phyloP scores from a whole-genome alignment of 1,139 yeast genomes.

The Yamadazyma jaroonii region DNA sequence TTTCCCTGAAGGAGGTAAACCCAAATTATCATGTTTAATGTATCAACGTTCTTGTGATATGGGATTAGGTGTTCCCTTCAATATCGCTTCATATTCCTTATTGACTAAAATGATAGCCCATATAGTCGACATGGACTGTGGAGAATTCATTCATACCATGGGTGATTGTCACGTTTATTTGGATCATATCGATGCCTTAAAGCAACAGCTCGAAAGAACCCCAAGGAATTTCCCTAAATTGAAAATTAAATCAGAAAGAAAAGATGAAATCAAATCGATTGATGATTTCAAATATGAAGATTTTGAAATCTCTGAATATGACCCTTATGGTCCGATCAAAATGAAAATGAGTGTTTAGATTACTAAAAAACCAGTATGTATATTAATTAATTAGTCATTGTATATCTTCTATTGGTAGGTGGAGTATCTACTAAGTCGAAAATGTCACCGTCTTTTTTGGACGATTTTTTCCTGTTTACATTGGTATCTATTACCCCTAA shows the following conservation, averaged over 20 bases:
- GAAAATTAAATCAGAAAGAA: slow-evolving; percentile 56
- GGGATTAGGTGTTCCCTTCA: slow-evolving; percentile 98
- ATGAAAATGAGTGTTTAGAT: slow-evolving; percentile 73
- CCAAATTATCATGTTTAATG: slow-evolving; percentile 78
- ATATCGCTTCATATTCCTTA: slow-evolving; percentile 93
- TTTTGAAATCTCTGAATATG: slow-evolving; percentile 72
- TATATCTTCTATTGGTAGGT: slow-evolving; percentile 13
- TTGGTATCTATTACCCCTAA: slow-evolving; percentile 6
- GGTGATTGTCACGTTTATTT: slow-evolving; percentile 96
- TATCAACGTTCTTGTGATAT: slow-evolving; percentile 98
- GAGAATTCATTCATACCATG: slow-evolving; percentile 90
- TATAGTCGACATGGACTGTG: slow-evolving; percentile 89
- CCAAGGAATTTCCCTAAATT: slow-evolving; percentile 84
- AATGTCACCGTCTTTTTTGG: slow-evolving; percentile 1
- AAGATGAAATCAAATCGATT: slow-evolving; percentile 52
- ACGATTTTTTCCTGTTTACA: background rate
- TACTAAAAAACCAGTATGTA: background rate
- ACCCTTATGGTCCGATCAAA: slow-evolving; percentile 79
- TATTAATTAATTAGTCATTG: slow-evolving; percentile 9
- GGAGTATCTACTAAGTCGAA: slow-evolving; percentile 6
- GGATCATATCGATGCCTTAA: slow-evolving; percentile 88
- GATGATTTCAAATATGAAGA: slow-evolving; percentile 90
- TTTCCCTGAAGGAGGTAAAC: slow-evolving; percentile 58
- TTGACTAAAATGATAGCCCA: slow-evolving; percentile 94
- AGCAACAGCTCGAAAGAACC: slow-evolving; percentile 68